Conservation (phyloP, 345 rosid genomes). For the Camelina neglecta region DNA sequence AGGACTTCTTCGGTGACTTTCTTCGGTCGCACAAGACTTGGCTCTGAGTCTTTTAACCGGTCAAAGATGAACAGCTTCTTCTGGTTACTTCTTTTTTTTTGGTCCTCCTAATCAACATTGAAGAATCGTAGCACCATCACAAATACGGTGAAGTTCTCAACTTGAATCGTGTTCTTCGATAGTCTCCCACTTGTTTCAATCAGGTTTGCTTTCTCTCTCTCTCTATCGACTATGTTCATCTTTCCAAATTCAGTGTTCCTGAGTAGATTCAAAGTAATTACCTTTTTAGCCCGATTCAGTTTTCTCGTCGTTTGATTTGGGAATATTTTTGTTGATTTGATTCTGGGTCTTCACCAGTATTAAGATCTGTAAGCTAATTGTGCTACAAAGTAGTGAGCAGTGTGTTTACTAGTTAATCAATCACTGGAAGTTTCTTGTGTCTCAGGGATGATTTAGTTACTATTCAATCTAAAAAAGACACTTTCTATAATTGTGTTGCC, state of each 20-base stretch:
- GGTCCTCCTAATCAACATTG: not conserved
- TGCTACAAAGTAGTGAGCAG: not conserved
- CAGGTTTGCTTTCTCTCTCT: slow-evolving; percentile 37
- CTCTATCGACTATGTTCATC: slow-evolving; percentile 11
- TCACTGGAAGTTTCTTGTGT: not conserved
- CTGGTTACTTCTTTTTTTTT: not conserved
- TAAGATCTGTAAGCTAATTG: slow-evolving; percentile 9
- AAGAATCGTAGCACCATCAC: slow-evolving; percentile 12
- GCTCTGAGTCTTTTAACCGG: slow-evolving; percentile 13
- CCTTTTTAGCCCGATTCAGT: slow-evolving; percentile 8
- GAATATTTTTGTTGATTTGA: slow-evolving; percentile 14
- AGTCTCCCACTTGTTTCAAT: slow-evolving; percentile 12
- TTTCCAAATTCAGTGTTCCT: not conserved
- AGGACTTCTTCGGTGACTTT: slow-evolving; percentile 4
- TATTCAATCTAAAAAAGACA: not conserved
- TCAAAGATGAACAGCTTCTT: slow-evolving; percentile 30
- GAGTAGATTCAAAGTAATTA: not conserved
- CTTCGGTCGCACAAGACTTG: not conserved
- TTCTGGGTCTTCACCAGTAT: slow-evolving; percentile 7
- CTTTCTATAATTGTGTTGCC: not conserved
- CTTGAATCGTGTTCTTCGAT: slow-evolving; percentile 25
- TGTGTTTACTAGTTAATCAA: not conserved
- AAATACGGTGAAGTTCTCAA: slow-evolving; percentile 23
- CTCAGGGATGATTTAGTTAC: not conserved
- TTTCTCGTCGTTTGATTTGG: slow-evolving; percentile 9